Percentiles rank a stretch among this genome's conserved stretches.
Conservation (phyloP, 352 stramenopile species). For the Pythium brassicae region DNA sequence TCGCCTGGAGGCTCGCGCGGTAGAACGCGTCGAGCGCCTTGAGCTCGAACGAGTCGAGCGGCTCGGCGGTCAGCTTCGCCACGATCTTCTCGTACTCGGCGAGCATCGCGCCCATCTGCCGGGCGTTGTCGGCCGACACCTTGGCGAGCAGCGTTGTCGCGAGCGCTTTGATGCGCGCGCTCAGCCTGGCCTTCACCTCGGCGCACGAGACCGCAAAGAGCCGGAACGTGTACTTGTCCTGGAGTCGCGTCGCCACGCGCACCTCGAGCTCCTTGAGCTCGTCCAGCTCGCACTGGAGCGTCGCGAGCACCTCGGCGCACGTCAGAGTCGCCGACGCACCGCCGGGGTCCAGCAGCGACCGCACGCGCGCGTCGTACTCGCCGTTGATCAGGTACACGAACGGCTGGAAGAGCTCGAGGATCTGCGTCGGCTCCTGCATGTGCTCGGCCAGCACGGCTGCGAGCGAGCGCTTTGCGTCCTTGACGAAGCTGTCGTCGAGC, state of each 20-base stretch:
- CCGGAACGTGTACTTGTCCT: slow-evolving; percentile 88
- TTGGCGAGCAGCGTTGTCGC: slow-evolving; percentile 68
- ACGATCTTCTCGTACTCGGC: slow-evolving; percentile 87
- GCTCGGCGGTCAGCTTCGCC: slow-evolving; percentile 81
- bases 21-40: slow-evolving; percentile 87
- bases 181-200: slow-evolving; percentile 86
- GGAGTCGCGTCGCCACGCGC: slow-evolving; percentile 37
- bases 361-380: slow-evolving; percentile 63
- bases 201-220: slow-evolving; percentile 87
- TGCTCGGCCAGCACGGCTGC: slow-evolving; percentile 55
- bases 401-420: slow-evolving; percentile 69
- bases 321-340: slow-evolving; percentile 5
- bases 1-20: slow-evolving; percentile 59
- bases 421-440: slow-evolving; percentile 53
- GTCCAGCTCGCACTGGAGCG: slow-evolving; percentile 48
- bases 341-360: slow-evolving; percentile 34
- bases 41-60: slow-evolving; percentile 87
- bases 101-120: slow-evolving; percentile 85
- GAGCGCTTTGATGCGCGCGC: slow-evolving; percentile 67
- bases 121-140: slow-evolving; percentile 82
- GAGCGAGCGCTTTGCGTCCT: slow-evolving; percentile 60
- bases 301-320: slow-evolving; percentile 40
- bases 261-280: slow-evolving; percentile 47
- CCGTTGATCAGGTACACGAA: slow-evolving; percentile 82
- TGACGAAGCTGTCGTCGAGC: slow-evolving; percentile 74